Base-by-base conservation (phyloP, 139 green algal genomes). In the Chlorella sp. region DNA sequence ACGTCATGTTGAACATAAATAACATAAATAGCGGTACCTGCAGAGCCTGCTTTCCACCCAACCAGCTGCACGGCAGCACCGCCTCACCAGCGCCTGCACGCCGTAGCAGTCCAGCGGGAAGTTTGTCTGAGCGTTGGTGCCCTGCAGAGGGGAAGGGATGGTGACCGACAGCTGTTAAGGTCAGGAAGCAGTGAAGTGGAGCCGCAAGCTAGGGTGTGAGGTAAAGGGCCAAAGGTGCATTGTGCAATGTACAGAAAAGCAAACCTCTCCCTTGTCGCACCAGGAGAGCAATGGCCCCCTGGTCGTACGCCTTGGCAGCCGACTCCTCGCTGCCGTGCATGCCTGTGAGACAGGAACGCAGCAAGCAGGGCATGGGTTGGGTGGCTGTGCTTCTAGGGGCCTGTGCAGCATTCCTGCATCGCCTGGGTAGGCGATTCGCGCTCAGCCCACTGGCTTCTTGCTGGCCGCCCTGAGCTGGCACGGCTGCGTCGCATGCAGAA, bases 221-320 rank as follows among this genome's bases (percentile, higher is more conserved):
- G 58, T 6, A 24, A 65, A 65, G 8, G 14, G 58, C 4, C 58
- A 30, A 4, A 24, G 13, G 13, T 20, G 9, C 22, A 65, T 4
- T n/a, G 19, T 14, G 4, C 9, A 14, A 14, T 56, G 36, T 8
- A 5, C 36, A 48, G 36, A 24, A 65, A 65, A 65, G 22, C 28
- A 24, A 22, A 20, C 24, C 22, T 22, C 8, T 4, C 36, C 9
- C 3, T 24, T 34, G 24, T 16, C 51, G 36, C 76, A 56, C 56
- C 76, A 73, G 76, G 40, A 82, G 76, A 16, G 58, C 72, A 26
- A 82, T 58, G 76, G 76, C 76, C 20, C 76, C 76, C 36, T 82
- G 56, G 58, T 82, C 76, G 28, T 82, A 82, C 0, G 76, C 76
- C 6, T 41, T 28, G 24, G 76, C 76, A 26, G 76, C 76, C 54